These are phyloP conservation scores for Lactifluus rugatus DNA, from an alignment of 768 basidiomycete species.

Conservation along the genomic window DNA sequence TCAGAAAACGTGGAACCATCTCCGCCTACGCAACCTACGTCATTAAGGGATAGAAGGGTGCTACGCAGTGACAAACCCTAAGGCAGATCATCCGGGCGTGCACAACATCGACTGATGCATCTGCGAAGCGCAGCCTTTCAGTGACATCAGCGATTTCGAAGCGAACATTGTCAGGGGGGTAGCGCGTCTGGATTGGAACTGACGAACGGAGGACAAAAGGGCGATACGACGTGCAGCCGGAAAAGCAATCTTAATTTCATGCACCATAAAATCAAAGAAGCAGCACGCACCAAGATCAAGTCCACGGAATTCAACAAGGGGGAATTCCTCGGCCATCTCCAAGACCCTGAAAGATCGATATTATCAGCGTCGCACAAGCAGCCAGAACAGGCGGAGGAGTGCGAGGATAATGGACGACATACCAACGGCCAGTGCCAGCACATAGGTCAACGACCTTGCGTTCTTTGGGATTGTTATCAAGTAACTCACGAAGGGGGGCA, in stretches of 20 bases:
- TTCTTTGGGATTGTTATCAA: constrained; percentile 36
- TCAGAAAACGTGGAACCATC: constrained; percentile 43
- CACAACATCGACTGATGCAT: constrained; percentile 53
- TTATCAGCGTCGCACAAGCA: neutral
- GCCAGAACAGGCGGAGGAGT: constrained; percentile 17
- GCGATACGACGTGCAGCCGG: neutral
- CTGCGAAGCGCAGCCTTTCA: constrained; percentile 39
- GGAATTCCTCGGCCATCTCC: constrained; percentile 63
- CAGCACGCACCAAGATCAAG: constrained; percentile 62
- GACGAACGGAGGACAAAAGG: neutral
- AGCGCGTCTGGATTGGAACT: constrained; percentile 67
- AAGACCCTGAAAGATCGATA: constrained; percentile 42
- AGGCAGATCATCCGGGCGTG: constrained; percentile 53
- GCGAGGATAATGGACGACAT: constrained; percentile 23
- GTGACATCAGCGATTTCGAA: constrained; percentile 60
- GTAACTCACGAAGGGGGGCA: constrained; percentile 47
- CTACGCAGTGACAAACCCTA: constrained; percentile 38
- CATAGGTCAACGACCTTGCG: constrained; percentile 60
- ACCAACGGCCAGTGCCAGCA: constrained; percentile 70
- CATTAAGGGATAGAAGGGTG: neutral
- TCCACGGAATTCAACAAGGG: constrained; percentile 54
- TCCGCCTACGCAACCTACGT: constrained; percentile 35
- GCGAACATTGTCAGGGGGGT: constrained; percentile 47
- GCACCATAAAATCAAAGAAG: constrained; percentile 2
- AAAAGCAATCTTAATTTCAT: neutral